phyloP scores from a whole-genome alignment of 78 protist species.

The Anaeramoeba flamelloides region DNA sequence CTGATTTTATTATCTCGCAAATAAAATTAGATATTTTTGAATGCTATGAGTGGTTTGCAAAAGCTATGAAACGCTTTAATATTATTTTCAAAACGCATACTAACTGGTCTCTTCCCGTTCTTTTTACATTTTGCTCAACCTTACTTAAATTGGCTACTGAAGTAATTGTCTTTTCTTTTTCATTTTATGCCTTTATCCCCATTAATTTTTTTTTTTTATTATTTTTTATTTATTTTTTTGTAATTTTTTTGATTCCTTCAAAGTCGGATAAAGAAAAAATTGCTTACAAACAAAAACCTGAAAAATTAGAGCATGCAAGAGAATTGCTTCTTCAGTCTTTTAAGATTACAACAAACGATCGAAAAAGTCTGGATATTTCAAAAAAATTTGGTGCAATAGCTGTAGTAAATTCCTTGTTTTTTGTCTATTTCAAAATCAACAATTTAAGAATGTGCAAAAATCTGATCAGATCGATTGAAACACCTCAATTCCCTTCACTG shows the following conservation, averaged over 20 bases:
- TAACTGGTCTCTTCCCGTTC: conserved; percentile 7
- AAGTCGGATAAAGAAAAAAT: not conserved
- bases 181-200: too few relatives aligned
- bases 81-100: not conserved
- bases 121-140: not conserved
- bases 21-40: too few relatives aligned
- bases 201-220: too few relatives aligned
- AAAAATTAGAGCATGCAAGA: not conserved
- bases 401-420: conserved; percentile 30
- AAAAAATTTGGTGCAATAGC: conserved; percentile 31
- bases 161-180: too few relatives aligned
- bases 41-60: too few relatives aligned
- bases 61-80: too few relatives aligned
- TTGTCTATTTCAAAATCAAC: conserved; percentile 33
- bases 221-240: too few relatives aligned
- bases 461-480: conserved; percentile 22
- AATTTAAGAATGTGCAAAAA: conserved; percentile 25
- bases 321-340: not conserved
- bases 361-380: not conserved
- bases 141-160: too few relatives aligned
- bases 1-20: too few relatives aligned
- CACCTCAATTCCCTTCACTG: conserved; percentile 18
- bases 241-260: not conserved
- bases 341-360: not conserved
- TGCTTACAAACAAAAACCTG: not conserved